These are phyloP conservation scores for Epicoccum sorghinum DNA, from an alignment of 2,329 filamentous ascomycete genomes.

Conservation along the genomic window DNA sequence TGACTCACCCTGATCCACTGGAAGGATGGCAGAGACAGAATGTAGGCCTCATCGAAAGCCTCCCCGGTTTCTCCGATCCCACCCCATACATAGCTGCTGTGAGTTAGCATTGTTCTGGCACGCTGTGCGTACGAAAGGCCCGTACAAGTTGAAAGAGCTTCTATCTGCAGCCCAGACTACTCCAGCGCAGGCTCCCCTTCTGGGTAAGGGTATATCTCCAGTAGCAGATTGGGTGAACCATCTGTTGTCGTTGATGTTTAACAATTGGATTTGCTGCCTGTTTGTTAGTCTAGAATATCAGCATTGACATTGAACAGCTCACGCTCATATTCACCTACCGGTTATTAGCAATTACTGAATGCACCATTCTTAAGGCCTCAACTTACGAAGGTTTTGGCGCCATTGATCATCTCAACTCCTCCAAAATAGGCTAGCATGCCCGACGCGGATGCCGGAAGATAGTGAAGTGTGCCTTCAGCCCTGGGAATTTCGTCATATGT, in stretches of 20 bases:
- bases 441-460: slow-evolving; percentile 60
- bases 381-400: background rate
- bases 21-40: slow-evolving; percentile 65
- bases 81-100: slow-evolving; percentile 62
- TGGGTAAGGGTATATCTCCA: slow-evolving; percentile 57
- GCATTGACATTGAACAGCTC: slow-evolving; percentile 38
- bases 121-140: too few species aligned
- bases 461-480: slow-evolving; percentile 64
- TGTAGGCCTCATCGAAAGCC: slow-evolving; percentile 66
- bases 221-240: slow-evolving; percentile 65
- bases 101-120: background rate
- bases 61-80: slow-evolving; percentile 56
- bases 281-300: background rate
- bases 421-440: slow-evolving; percentile 66
- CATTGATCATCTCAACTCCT: slow-evolving; percentile 49
- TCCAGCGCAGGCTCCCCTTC: background rate
- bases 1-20: slow-evolving; percentile 59
- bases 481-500: slow-evolving; percentile 56
- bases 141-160: background rate
- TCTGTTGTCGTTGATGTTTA: slow-evolving; percentile 62
- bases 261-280: slow-evolving; percentile 54
- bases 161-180: background rate
- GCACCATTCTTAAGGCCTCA: slow-evolving; percentile 33
- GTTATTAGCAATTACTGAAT: background rate
- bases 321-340: slow-evolving; percentile 26